phyloP scores from a whole-genome alignment of 306 rosid genomes.

The Inga leiocalycina region DNA sequence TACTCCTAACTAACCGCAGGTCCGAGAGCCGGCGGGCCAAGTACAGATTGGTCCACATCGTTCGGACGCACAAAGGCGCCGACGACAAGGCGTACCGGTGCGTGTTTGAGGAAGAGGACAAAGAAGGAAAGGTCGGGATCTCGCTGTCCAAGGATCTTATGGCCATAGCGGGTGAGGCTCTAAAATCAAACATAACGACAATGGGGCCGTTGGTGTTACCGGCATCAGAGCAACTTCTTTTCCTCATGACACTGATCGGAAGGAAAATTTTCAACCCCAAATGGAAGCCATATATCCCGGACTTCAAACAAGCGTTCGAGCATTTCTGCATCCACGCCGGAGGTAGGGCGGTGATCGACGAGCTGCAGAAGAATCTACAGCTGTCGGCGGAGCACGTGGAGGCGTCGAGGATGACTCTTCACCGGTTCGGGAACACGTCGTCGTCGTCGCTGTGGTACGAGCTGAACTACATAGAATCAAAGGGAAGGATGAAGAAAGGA shows the following conservation, averaged over 20 bases:
- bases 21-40: constrained; percentile 66
- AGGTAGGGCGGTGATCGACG: constrained; percentile 91
- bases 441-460: constrained; percentile 98
- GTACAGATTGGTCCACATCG: constrained; percentile 76
- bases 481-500: constrained; percentile 89
- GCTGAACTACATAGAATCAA: constrained; percentile 73
- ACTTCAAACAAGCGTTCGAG: constrained; percentile 90
- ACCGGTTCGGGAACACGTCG: constrained; percentile 89
- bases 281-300: constrained; percentile 97
- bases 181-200: constrained; percentile 88
- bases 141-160: constrained; percentile 79
- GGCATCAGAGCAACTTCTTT: constrained; percentile 89
- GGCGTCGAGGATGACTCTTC: constrained; percentile 93
- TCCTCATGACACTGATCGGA: constrained; percentile 70
- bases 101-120: constrained; percentile 82
- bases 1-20: constrained; percentile 63
- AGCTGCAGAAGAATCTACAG: constrained; percentile 91
- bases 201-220: constrained; percentile 96
- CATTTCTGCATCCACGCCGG: constrained; percentile 98
- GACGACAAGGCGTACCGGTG: constrained; percentile 86
- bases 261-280: constrained; percentile 80
- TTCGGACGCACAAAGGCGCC: constrained; percentile 79
- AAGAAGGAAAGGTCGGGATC: constrained; percentile 87
- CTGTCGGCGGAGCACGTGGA: constrained; percentile 87
- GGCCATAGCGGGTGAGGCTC: constrained; percentile 98